Evolutionary conservation across 1,139 yeast species (phyloP).

Genomic region (Saccharomyces pastorianus): DNA sequence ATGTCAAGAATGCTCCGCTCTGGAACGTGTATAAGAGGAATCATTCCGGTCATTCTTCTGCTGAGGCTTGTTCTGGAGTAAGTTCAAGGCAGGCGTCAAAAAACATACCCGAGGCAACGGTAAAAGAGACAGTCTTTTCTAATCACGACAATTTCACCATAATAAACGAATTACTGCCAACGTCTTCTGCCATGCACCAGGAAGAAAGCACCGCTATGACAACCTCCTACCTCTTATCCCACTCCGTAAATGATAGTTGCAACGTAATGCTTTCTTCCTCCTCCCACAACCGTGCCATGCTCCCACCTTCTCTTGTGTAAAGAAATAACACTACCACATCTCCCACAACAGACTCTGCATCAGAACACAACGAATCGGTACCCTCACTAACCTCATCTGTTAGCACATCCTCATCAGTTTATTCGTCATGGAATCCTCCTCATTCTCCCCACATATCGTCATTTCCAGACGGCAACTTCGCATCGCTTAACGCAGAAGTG

Average conservation of each 20-base stretch:
- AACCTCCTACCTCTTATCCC: not conserved
- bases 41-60: not conserved
- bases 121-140: not conserved
- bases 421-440: not conserved
- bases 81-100: not conserved
- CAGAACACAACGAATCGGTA: not conserved
- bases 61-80: not conserved
- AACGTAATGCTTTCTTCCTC: not conserved
- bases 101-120: not conserved
- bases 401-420: not conserved
- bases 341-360: not conserved
- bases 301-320: not conserved
- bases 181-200: not conserved
- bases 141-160: not conserved
- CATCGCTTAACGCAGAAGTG: not conserved
- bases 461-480: not conserved
- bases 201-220: not conserved
- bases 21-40: not conserved
- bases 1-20: not conserved
- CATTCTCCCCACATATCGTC: not conserved
- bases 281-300: not conserved
- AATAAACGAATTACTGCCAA: not conserved
- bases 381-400: not conserved
- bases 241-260: not conserved
- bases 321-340: not conserved